phyloP scores from a whole-genome alignment of 2,329 filamentous ascomycete species.

The Xylariaceae sp. region DNA sequence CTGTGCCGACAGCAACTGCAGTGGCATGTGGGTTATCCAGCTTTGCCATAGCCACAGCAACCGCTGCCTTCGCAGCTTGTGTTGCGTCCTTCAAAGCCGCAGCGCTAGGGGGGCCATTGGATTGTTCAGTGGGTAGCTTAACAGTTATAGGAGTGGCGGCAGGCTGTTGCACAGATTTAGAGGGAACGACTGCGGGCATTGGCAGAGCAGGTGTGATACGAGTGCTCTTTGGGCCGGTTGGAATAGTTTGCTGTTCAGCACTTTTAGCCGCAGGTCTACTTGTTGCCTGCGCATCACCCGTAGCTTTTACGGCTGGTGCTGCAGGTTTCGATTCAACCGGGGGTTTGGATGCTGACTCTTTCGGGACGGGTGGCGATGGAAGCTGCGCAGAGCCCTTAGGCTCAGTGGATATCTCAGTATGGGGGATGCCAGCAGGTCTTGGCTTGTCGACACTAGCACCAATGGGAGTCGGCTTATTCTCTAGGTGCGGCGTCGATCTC shows the following conservation, averaged over 20 bases:
- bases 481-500: slow-evolving; percentile 33
- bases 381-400: slow-evolving; percentile 47
- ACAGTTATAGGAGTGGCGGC: slow-evolving; percentile 27
- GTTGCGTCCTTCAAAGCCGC: slow-evolving; percentile 60
- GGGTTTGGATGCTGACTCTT: slow-evolving; percentile 51
- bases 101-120: slow-evolving; percentile 34
- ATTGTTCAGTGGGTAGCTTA: slow-evolving; percentile 36
- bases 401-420: slow-evolving; percentile 45
- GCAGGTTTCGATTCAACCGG: slow-evolving; percentile 66
- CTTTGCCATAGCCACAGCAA: slow-evolving; percentile 75
- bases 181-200: slow-evolving; percentile 43
- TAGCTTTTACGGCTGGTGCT: slow-evolving; percentile 46
- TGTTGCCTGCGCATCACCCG: slow-evolving; percentile 45
- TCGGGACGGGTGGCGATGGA: slow-evolving; percentile 38
- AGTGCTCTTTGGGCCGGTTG: slow-evolving; percentile 44
- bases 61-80: slow-evolving; percentile 67
- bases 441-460: slow-evolving; percentile 47
- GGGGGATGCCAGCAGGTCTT: slow-evolving; percentile 40
- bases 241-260: slow-evolving; percentile 35
- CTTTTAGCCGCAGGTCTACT: slow-evolving; percentile 34
- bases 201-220: slow-evolving; percentile 63
- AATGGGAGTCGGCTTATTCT: slow-evolving; percentile 46
- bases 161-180: slow-evolving; percentile 28
- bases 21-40: slow-evolving; percentile 40
- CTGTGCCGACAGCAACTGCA: slow-evolving; percentile 17